Percentiles rank a stretch among this genome's conserved stretches.
Evolutionary conservation across 2,329 filamentous ascomycete genomes (phyloP).

Genomic region (Sordariomycetes sp.): DNA sequence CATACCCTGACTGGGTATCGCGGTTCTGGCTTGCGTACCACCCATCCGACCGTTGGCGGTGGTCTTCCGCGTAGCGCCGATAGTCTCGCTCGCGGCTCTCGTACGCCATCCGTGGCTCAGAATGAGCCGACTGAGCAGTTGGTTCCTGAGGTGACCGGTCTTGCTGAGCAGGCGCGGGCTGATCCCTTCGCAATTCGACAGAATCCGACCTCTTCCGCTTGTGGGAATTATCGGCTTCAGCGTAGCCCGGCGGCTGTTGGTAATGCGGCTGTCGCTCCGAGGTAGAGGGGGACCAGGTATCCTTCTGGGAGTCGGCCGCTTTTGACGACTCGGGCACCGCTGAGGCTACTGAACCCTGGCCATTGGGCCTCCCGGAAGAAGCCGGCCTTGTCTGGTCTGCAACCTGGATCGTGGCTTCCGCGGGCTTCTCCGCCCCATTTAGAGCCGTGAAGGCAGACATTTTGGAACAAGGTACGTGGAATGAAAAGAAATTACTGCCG

Average conservation of each 20-base stretch:
- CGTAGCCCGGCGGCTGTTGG: constrained; percentile 24
- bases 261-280: constrained; percentile 28
- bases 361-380: constrained; percentile 2
- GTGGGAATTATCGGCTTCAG: constrained; percentile 36
- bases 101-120: constrained; percentile 18
- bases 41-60: constrained; percentile 32
- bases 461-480: neutral
- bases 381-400: constrained; percentile 5
- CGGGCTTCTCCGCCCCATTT: constrained; percentile 35
- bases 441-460: constrained; percentile 44
- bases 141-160: constrained; percentile 22
- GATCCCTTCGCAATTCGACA: constrained; percentile 33
- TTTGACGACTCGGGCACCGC: constrained; percentile 13
- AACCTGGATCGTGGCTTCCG: constrained; percentile 18
- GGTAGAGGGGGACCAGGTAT: constrained; percentile 28
- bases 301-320: constrained; percentile 14
- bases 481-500: neutral
- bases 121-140: constrained; percentile 16
- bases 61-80: constrained; percentile 31
- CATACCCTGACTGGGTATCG: constrained; percentile 34
- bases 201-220: constrained; percentile 65
- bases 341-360: neutral
- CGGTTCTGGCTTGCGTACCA: constrained; percentile 38
- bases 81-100: constrained; percentile 26
- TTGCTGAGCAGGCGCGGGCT: constrained; percentile 14